Evolutionary conservation across 441 rosid species (phyloP), one percentile per base, ranked within the genome.

Genomic region (Adansonia grandidieri): DNA sequence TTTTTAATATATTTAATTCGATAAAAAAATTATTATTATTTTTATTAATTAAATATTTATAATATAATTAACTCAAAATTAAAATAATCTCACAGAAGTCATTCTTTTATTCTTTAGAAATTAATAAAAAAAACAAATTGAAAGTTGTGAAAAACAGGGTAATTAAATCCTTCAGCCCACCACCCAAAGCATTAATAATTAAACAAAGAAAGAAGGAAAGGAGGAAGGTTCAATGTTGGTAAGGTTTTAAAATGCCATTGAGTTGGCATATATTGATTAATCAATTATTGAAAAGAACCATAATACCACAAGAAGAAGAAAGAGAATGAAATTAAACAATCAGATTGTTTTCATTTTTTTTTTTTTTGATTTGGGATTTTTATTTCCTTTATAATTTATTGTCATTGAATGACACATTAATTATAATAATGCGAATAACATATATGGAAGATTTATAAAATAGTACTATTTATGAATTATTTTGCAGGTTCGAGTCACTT

Each of bases 191-290:
- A 2, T 11, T 45, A 79, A 74, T 56, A 65, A 74, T 45, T 45
- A 28, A 40, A n/a, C 42, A 61, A 28, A 28, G 6, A 28, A 28
- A 28, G 32, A 9, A 60, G 72, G 57, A 42, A 60, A 40, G 66
- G 13, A 19, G 85, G 77, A 80, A 80, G 77, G 64, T 70, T 77
- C 75, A 40, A 56, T 77, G 81, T 74, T 73, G 64, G 48, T 22
- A 20, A 76, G 71, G 24, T 68, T 57, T 15, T 20, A 77, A 72
- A 74, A 24, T 48, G 14, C 32, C 17, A 19, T 50, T 78, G 83
- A 82, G 85, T 79, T 83, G 84, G 79, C 83, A 75, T 22, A 74
- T 24, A 6, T 28, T 72, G 74, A 64, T 28, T 44, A 65, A 77
- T 71, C 61, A 80, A 80, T 79, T 67, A 82, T 77, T 74, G 68